Percentiles rank a stretch among this genome's conserved stretches.
phyloP scores from a whole-genome alignment of 495 filamentous ascomycete species.

The Aspergillus mulundensis region DNA sequence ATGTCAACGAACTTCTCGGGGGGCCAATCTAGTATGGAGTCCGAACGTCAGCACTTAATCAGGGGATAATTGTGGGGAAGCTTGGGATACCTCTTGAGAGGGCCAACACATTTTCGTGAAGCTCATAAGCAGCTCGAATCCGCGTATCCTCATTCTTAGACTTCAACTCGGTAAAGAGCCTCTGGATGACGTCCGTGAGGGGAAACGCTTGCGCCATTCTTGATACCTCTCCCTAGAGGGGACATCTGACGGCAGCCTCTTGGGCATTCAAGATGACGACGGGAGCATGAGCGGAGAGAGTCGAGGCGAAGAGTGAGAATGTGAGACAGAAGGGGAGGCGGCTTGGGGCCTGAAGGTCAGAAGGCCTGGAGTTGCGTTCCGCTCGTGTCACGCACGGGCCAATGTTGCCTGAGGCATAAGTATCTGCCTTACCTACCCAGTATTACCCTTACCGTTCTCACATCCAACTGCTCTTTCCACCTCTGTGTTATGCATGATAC shows the following conservation, averaged over 20 bases:
- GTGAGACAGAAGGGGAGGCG: not conserved
- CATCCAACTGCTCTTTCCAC: not conserved
- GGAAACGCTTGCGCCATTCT: constrained; percentile 50
- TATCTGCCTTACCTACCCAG: not conserved
- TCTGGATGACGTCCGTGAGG: constrained; percentile 44
- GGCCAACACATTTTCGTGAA: constrained; percentile 46
- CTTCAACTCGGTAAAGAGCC: constrained; percentile 48
- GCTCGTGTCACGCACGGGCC: constrained; percentile 2
- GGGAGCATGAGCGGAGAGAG: constrained; percentile 22
- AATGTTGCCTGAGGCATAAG: constrained; percentile 2
- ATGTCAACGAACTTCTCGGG: constrained; percentile 73
- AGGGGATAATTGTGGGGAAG: not conserved
- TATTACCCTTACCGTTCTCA: no score
- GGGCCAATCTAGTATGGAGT: constrained; percentile 56
- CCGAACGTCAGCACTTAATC: constrained; percentile 8
- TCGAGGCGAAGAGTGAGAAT: constrained; percentile 5
- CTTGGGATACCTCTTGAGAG: constrained; percentile 42
- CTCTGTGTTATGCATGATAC: not conserved
- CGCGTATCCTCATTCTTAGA: constrained; percentile 52
- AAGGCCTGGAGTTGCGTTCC: not conserved
- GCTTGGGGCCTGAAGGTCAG: not conserved
- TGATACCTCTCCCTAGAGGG: constrained; percentile 39
- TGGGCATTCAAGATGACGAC: constrained; percentile 29
- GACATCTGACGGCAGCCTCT: constrained; percentile 45
- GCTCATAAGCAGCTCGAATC: constrained; percentile 49